phyloP scores from a whole-genome alignment of 768 basidiomycete genomes.

The Clathrus columnatus region DNA sequence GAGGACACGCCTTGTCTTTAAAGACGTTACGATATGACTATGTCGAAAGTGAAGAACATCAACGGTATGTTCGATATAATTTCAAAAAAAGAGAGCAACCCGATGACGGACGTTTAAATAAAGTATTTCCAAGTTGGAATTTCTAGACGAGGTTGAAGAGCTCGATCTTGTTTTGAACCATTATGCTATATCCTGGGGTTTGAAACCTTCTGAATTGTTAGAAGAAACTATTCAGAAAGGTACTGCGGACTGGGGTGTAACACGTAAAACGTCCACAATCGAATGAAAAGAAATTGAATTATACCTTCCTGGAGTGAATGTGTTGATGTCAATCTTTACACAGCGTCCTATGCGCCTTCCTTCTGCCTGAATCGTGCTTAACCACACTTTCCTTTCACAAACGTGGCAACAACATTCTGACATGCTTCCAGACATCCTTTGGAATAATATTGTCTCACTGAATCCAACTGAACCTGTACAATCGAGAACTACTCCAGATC shows the following conservation, averaged over 20 bases:
- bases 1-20: conserved; percentile 51
- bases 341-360: too few species aligned
- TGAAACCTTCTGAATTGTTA: conserved; percentile 11
- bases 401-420: too few species aligned
- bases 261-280: not conserved
- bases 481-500: too few species aligned
- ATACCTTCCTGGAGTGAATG: too few species aligned
- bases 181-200: conserved; percentile 81
- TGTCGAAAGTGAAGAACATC: conserved; percentile 40
- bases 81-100: not conserved
- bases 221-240: not conserved
- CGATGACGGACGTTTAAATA: not conserved
- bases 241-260: not conserved
- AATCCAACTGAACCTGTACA: too few species aligned
- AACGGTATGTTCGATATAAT: conserved; percentile 36
- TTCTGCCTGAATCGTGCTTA: too few species aligned
- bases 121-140: conserved; percentile 74
- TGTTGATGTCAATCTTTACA: too few species aligned
- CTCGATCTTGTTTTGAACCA: conserved; percentile 82
- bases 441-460: too few species aligned
- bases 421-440: too few species aligned
- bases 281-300: too few species aligned
- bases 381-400: too few species aligned
- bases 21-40: conserved; percentile 55
- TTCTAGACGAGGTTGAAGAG: conserved; percentile 93